Percentiles rank a stretch among this genome's conserved stretches.
phyloP scores from a whole-genome alignment of 108 stramenopile genomes.

The Conticribra guillardii region DNA sequence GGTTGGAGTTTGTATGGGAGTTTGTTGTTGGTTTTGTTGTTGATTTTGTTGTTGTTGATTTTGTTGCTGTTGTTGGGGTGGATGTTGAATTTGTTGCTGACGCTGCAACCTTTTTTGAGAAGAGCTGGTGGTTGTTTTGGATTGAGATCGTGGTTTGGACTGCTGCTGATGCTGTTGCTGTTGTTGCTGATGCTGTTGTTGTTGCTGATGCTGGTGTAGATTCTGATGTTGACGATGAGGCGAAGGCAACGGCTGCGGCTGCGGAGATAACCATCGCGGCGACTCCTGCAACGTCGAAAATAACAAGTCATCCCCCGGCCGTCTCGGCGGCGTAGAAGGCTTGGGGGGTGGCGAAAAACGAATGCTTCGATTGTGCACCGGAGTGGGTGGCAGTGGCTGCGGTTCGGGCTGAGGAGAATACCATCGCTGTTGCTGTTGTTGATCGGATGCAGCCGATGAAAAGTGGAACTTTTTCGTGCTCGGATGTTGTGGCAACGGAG shows the following conservation, averaged over 20 bases:
- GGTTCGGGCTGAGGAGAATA: neutral
- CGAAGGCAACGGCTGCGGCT: too few species aligned
- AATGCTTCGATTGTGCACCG: neutral
- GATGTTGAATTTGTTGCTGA: neutral
- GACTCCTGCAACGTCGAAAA: too few species aligned
- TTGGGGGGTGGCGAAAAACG: neutral
- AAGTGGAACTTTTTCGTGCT: neutral
- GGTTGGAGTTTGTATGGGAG: neutral
- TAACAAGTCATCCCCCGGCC: too few species aligned
- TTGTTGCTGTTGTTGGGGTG: neutral
- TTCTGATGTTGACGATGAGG: too few species aligned
- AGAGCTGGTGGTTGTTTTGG: too few species aligned
- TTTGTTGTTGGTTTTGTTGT: neutral
- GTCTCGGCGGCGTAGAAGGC: neutral
- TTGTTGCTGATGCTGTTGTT: slow-evolving; percentile 6
- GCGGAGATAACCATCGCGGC: too few species aligned
- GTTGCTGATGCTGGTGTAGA: neutral
- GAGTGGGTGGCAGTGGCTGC: neutral
- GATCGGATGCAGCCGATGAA: neutral
- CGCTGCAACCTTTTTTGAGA: too few species aligned
- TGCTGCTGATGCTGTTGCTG: slow-evolving; percentile 3
- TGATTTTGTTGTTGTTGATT: slow-evolving; percentile 1
- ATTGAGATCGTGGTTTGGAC: neutral
- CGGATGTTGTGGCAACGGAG: neutral
- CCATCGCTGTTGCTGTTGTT: neutral